A percentile compares a stretch with the other conserved stretches of the same genome.
phyloP scores from a whole-genome alignment of 768 basidiomycete species.

The Russula earlei region DNA sequence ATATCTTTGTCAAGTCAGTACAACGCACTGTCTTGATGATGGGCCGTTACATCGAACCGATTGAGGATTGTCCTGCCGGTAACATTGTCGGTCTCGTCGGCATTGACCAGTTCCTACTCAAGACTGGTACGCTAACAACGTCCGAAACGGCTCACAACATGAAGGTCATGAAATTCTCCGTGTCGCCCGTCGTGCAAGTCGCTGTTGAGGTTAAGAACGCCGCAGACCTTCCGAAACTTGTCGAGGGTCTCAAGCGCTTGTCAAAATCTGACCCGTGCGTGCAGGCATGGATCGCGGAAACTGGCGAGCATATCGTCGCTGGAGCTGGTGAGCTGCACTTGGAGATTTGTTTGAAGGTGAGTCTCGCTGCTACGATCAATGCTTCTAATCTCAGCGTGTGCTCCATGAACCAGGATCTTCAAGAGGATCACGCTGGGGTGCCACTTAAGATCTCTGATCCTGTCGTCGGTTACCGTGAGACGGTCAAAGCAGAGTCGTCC shows the following conservation, averaged over 20 bases:
- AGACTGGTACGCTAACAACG: constrained; percentile 95
- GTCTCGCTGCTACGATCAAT: neutral
- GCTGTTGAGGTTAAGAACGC: constrained; percentile 99
- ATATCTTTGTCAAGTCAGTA: constrained; percentile 94
- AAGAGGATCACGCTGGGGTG: constrained; percentile 99
- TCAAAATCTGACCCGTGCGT: constrained; percentile 99
- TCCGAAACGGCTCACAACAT: constrained; percentile 99
- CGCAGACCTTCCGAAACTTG: constrained; percentile 96
- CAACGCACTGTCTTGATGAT: constrained; percentile 99
- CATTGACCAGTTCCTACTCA: constrained; percentile 99
- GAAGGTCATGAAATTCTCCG: constrained; percentile 99
- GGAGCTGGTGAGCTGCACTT: constrained; percentile 98
- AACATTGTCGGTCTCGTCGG: constrained; percentile 99
- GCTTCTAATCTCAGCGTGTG: neutral
- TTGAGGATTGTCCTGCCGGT: constrained; percentile 98
- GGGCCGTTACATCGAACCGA: constrained; percentile 97
- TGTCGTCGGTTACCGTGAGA: constrained; percentile 97
- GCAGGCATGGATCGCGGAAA: constrained; percentile 85
- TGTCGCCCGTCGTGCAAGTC: constrained; percentile 97
- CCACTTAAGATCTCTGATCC: constrained; percentile 97
- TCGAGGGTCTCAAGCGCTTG: constrained; percentile 99
- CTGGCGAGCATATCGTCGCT: constrained; percentile 97
- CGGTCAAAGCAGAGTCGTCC: constrained; percentile 89
- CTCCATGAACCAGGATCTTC: constrained; percentile 64
- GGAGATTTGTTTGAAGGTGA: constrained; percentile 97